These are phyloP conservation scores for Podospora sp. DNA, from an alignment of 495 filamentous ascomycete genomes.

Conservation along the genomic window DNA sequence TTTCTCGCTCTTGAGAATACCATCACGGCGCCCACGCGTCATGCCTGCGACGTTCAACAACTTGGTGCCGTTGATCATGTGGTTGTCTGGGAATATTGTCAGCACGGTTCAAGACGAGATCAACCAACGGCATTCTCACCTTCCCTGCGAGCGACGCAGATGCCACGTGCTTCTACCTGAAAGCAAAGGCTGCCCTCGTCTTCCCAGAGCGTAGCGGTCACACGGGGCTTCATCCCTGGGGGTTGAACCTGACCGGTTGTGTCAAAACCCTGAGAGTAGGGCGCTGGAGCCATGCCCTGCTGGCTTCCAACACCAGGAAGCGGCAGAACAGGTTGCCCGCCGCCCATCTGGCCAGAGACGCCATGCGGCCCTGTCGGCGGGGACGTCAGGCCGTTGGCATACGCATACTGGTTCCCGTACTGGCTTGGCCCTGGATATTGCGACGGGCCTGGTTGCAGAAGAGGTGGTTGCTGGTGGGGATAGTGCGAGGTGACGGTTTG, in stretches of 20 bases:
- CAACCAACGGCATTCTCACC: slow-evolving; percentile 55
- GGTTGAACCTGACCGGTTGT: slow-evolving; percentile 90
- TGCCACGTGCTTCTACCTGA: slow-evolving; percentile 94
- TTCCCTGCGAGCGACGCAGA: slow-evolving; percentile 93
- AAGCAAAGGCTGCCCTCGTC: slow-evolving; percentile 98
- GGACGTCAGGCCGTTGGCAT: slow-evolving; percentile 73
- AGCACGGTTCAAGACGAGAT: background rate
- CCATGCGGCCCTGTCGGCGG: slow-evolving; percentile 69
- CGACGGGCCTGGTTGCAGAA: slow-evolving; percentile 75
- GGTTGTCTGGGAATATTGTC: slow-evolving; percentile 68
- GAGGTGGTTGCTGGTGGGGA: slow-evolving; percentile 74
- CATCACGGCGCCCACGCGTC: slow-evolving; percentile 93
- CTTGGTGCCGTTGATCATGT: slow-evolving; percentile 99
- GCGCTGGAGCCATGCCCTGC: slow-evolving; percentile 50
- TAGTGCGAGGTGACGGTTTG: slow-evolving; percentile 80
- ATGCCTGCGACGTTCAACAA: slow-evolving; percentile 96
- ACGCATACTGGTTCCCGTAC: slow-evolving; percentile 70
- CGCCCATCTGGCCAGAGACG: slow-evolving; percentile 68
- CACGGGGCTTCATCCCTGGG: slow-evolving; percentile 96
- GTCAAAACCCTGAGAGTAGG: slow-evolving; percentile 69
- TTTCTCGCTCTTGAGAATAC: slow-evolving; percentile 98
- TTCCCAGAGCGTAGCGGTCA: slow-evolving; percentile 97
- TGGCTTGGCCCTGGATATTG: slow-evolving; percentile 67
- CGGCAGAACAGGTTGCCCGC: slow-evolving; percentile 63
- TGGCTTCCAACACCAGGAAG: slow-evolving; percentile 62